Evolutionary conservation across 768 basidiomycete genomes (phyloP), one percentile per base, ranked within the genome.

Genomic region (Kwoniella europaea): DNA sequence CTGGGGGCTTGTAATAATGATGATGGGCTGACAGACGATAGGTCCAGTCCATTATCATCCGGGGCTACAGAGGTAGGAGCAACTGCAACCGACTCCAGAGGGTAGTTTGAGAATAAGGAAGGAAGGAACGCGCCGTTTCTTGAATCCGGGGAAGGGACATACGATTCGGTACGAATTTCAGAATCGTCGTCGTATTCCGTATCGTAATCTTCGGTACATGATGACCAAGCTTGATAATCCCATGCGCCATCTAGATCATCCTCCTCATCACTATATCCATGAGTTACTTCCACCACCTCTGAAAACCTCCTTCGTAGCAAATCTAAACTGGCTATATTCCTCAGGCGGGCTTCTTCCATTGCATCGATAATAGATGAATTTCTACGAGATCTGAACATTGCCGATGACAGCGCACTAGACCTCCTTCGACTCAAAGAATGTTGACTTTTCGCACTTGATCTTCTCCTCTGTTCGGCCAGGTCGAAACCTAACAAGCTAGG

Each of bases 201-300:
- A 9, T 55, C 16, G 20, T 67, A 58, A n/a, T 18, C 15, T 15
- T 10, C 6, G 20, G 59, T 16, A 61, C 27, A 58, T 3, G 79
- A 73, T 20, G 79, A 80, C 79, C 79, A 80, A 18, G 68, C 61
- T 5, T 68, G 71, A 20, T 66, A 60, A 24, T 68, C 52, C n/a
- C 65, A 65, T 18, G 61, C n/a, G 18, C 65, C 55, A 44, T 69
- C 63, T 10, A 52, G 22, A n/a, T 72, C 64, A 24, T 74, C 71
- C 41, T 77, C 71, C 16, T 73, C 71, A 43, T 75, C 71, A 13
- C 67, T 71, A 13, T 66, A 57, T 16, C 65, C 67, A 12, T 71
- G 35, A 9, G 74, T 73, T 2, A 82, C 77, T 56, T 82, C 79
- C 52, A 82, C 80, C 12, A 79, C 79, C 52, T 82, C 79, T 18